phyloP scores from a whole-genome alignment of 2,329 filamentous ascomycete species.

The Diplodia seriata region DNA sequence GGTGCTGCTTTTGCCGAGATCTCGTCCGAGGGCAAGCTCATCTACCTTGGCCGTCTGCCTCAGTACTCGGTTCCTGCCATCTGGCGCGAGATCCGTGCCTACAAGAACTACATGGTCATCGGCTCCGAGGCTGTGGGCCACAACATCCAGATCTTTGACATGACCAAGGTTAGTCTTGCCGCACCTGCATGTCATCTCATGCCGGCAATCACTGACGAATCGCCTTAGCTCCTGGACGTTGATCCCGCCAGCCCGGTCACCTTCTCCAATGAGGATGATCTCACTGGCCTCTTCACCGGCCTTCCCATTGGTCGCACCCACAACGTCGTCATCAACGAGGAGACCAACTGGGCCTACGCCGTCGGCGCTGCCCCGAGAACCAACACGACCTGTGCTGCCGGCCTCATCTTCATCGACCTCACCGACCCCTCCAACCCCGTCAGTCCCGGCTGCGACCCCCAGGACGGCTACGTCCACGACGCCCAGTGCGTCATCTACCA shows the following conservation, averaged over 20 bases:
- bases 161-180: constrained; percentile 53
- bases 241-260: constrained; percentile 46
- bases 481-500: constrained; percentile 65
- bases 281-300: constrained; percentile 44
- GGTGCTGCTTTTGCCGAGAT: constrained; percentile 63
- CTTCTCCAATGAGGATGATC: constrained; percentile 45
- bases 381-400: constrained; percentile 54
- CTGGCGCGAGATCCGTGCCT: constrained; percentile 61
- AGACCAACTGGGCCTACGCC: constrained; percentile 48
- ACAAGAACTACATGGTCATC: constrained; percentile 54
- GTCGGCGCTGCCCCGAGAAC: constrained; percentile 46
- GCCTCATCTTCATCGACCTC: constrained; percentile 67
- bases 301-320: constrained; percentile 48
- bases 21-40: constrained; percentile 57
- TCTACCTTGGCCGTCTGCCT: constrained; percentile 62
- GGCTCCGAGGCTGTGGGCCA: constrained; percentile 53
- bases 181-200: constrained; percentile 28
- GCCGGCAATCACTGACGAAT: neutral
- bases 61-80: constrained; percentile 54
- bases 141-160: constrained; percentile 69
- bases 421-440: constrained; percentile 60
- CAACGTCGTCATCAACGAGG: constrained; percentile 49
- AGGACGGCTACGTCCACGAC: constrained; percentile 67
- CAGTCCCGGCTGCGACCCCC: constrained; percentile 60
- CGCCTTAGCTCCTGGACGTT: constrained; percentile 39